A percentile compares a stretch with the other conserved stretches of the same genome.
phyloP scores from a whole-genome alignment of 1,139 yeast species.

The Candida tetrigidarum region DNA sequence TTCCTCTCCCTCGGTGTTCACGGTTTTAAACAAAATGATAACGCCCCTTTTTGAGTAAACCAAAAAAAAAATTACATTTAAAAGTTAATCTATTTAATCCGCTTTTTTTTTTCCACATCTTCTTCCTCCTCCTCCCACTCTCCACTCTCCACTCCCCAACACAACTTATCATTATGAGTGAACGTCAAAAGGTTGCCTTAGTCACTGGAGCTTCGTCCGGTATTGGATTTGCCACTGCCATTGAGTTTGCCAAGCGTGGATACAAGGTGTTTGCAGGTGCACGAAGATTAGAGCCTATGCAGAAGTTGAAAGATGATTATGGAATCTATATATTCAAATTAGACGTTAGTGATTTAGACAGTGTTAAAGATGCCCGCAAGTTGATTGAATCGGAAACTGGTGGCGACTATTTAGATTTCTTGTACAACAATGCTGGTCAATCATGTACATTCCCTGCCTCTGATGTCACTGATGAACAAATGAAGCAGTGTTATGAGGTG shows the following conservation, averaged over 20 bases:
- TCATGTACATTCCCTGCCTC: constrained; percentile 73
- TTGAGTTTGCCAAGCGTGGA: constrained; percentile 65
- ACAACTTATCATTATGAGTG: constrained; percentile 11
- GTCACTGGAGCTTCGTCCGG: constrained; percentile 88
- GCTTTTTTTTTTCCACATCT: background rate
- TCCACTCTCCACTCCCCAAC: background rate
- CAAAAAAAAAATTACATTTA: no score
- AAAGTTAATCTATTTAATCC: no score
- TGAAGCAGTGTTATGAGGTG: constrained; percentile 62
- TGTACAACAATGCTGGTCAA: constrained; percentile 63
- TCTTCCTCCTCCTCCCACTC: constrained; percentile 1
- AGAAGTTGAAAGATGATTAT: constrained; percentile 43
- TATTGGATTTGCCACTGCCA: constrained; percentile 70
- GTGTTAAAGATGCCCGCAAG: constrained; percentile 50
- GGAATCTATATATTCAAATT: constrained; percentile 34
- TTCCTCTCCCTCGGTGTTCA: no score
- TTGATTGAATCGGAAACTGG: constrained; percentile 38
- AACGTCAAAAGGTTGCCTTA: constrained; percentile 48
- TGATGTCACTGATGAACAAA: constrained; percentile 63
- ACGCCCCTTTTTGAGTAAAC: no score
- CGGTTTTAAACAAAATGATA: no score
- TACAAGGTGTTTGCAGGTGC: constrained; percentile 68
- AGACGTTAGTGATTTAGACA: constrained; percentile 53
- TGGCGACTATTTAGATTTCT: constrained; percentile 43
- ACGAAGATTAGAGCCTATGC: constrained; percentile 67